A percentile compares a stretch with the other conserved stretches of the same genome.
Conservation (phyloP, 352 stramenopile genomes). For the Peronosclerospora sorghi region DNA sequence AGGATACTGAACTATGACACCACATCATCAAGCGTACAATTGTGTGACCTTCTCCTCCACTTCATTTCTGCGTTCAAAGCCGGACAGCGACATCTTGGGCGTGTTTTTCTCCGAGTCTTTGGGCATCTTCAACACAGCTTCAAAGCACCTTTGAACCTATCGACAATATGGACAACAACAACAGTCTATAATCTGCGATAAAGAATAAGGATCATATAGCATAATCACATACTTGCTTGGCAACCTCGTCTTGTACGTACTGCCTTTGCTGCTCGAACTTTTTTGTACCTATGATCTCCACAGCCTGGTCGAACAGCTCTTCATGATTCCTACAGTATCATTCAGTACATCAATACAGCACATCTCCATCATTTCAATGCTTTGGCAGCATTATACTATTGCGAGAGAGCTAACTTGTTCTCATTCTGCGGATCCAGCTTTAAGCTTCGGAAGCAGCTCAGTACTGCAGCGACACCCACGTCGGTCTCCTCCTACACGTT, state of each 20-base stretch:
- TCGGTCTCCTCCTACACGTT: conserved; percentile 63
- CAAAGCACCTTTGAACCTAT: conserved; percentile 43
- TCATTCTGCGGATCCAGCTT: conserved; percentile 34
- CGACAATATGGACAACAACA: not conserved
- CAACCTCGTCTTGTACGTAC: conserved; percentile 54
- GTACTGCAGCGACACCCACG: conserved; percentile 60
- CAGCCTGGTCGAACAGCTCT: conserved; percentile 66
- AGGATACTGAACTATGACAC: not conserved
- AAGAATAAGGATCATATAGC: not conserved
- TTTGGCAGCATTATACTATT: not conserved
- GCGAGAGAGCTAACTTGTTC: conserved; percentile 22
- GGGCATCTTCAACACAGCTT: conserved; percentile 46
- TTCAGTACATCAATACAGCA: not conserved
- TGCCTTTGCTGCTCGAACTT: conserved; percentile 77
- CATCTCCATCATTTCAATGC: not conserved
- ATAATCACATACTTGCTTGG: conserved; percentile 31
- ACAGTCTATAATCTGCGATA: not conserved
- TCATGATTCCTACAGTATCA: conserved; percentile 36
- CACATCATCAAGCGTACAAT: not conserved
- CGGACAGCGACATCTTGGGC: conserved; percentile 52
- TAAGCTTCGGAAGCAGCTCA: conserved; percentile 68
- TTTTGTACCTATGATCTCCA: conserved; percentile 54
- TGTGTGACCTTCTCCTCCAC: conserved; percentile 17
- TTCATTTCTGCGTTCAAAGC: conserved; percentile 35
- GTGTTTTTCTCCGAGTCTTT: conserved; percentile 17